A percentile compares a stretch with the other conserved stretches of the same genome.
phyloP scores from a whole-genome alignment of 208 protist genomes.

The Baffinella frigidus region DNA sequence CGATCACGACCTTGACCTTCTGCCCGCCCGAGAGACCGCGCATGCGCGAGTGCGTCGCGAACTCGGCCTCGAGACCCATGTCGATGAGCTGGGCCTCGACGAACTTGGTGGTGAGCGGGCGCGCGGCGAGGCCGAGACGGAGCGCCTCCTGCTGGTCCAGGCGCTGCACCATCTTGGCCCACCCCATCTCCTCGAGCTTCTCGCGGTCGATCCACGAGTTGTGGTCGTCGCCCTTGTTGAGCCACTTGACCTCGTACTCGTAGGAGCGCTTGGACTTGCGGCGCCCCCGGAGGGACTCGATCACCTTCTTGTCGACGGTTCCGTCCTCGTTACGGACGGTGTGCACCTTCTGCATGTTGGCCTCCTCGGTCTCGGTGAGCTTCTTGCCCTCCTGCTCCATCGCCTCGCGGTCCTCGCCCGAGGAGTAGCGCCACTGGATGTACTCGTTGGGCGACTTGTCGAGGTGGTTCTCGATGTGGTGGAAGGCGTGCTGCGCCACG shows the following conservation, averaged over 20 bases:
- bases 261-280: slow-evolving; percentile 66
- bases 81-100: slow-evolving; percentile 75
- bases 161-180: slow-evolving; percentile 74
- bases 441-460: slow-evolving; percentile 51
- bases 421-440: slow-evolving; percentile 61
- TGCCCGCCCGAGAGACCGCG: slow-evolving; percentile 65
- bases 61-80: slow-evolving; percentile 75
- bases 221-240: slow-evolving; percentile 38
- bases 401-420: slow-evolving; percentile 57
- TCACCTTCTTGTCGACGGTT: slow-evolving; percentile 74
- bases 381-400: slow-evolving; percentile 37
- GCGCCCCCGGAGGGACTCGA: slow-evolving; percentile 77
- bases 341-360: slow-evolving; percentile 63
- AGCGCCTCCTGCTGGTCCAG: slow-evolving; percentile 69
- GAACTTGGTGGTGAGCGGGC: slow-evolving; percentile 69
- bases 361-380: slow-evolving; percentile 25
- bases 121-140: slow-evolving; percentile 31
- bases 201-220: slow-evolving; percentile 59
- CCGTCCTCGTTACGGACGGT: slow-evolving; percentile 75
- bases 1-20: slow-evolving; percentile 64
- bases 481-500: slow-evolving; percentile 73
- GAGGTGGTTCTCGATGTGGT: slow-evolving; percentile 63
- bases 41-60: slow-evolving; percentile 73
- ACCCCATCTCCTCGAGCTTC: slow-evolving; percentile 68
- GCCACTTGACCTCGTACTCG: slow-evolving; percentile 74